Percentiles rank a stretch among this genome's conserved stretches.
Evolutionary conservation across 148 eudicot genomes (phyloP).

Genomic region (Nepenthes gracilis): DNA sequence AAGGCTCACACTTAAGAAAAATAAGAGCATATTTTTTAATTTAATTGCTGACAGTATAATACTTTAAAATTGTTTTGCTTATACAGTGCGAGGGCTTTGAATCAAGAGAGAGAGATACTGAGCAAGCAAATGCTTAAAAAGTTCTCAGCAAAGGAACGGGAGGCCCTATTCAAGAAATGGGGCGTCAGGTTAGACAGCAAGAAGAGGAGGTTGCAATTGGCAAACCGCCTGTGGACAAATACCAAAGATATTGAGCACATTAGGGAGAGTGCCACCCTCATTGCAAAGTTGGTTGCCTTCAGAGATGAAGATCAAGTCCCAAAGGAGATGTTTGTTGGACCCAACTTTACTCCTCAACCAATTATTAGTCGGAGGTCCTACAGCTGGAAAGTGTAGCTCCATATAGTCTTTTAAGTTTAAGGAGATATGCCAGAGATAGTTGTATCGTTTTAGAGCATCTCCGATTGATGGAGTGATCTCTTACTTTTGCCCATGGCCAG

Average conservation of each 20-base stretch:
- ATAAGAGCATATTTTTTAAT: neutral
- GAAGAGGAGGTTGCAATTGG: slow-evolving; percentile 59
- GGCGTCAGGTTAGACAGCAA: slow-evolving; percentile 60
- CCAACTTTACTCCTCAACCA: slow-evolving; percentile 36
- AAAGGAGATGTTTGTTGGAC: slow-evolving; percentile 81
- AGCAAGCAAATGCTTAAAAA: slow-evolving; percentile 56
- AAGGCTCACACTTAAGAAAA: too few species aligned
- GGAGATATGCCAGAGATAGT: too few species aligned
- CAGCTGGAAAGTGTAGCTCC: slow-evolving; percentile 34
- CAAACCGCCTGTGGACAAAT: slow-evolving; percentile 47
- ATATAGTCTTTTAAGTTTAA: neutral
- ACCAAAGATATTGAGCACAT: slow-evolving; percentile 55
- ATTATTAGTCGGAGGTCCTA: slow-evolving; percentile 29
- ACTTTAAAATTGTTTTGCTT: neutral
- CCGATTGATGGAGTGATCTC: too few species aligned
- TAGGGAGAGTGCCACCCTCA: slow-evolving; percentile 63
- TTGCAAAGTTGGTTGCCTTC: slow-evolving; percentile 70
- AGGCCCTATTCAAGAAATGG: slow-evolving; percentile 56
- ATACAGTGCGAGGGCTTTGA: slow-evolving; percentile 45
- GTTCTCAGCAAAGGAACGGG: slow-evolving; percentile 48
- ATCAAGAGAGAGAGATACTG: slow-evolving; percentile 70
- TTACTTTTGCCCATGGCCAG: too few species aligned
- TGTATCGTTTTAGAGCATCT: too few species aligned
- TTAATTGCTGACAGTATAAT: slow-evolving; percentile 1
- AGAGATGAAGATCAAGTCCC: slow-evolving; percentile 43